A percentile compares a stretch with the other conserved stretches of the same genome.
These are phyloP conservation scores for Lentinula aciculospora DNA, from an alignment of 768 basidiomycete species.

Conservation along the genomic window DNA sequence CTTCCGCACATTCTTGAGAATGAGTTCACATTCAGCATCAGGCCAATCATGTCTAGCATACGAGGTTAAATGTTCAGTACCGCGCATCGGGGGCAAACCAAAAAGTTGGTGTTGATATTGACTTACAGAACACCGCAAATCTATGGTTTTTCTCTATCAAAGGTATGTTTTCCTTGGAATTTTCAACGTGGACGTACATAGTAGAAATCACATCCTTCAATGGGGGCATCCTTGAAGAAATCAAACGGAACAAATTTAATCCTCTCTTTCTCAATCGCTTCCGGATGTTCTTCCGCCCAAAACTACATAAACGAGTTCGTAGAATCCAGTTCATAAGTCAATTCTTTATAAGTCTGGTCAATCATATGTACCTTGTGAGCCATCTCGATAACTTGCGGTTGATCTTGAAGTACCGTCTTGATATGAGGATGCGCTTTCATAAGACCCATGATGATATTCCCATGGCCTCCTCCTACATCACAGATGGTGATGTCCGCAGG, in stretches of 20 bases:
- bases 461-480: conserved; percentile 35
- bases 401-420: conserved; percentile 31
- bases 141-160: conserved; percentile 18
- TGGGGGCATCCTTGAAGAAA: conserved; percentile 31
- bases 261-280: conserved; percentile 26
- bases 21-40: conserved; percentile 25
- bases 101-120: neutral
- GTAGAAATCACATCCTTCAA: conserved; percentile 31
- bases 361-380: conserved; percentile 16
- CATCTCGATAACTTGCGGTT: conserved; percentile 22
- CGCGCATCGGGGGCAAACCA: neutral
- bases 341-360: too few relatives aligned
- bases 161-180: neutral
- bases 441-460: conserved; percentile 26
- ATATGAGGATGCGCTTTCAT: conserved; percentile 26
- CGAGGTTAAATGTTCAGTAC: neutral
- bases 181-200: conserved; percentile 24
- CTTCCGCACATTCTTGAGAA: conserved; percentile 27
- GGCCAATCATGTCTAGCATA: conserved; percentile 36
- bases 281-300: conserved; percentile 27
- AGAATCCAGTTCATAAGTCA: too few relatives aligned
- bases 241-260: conserved; percentile 32
- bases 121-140: conserved; percentile 29
- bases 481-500: conserved; percentile 24
- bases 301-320: conserved; percentile 9